Base-by-base conservation (phyloP, 441 rosid species). In the Arabidopsis hybrid region DNA sequence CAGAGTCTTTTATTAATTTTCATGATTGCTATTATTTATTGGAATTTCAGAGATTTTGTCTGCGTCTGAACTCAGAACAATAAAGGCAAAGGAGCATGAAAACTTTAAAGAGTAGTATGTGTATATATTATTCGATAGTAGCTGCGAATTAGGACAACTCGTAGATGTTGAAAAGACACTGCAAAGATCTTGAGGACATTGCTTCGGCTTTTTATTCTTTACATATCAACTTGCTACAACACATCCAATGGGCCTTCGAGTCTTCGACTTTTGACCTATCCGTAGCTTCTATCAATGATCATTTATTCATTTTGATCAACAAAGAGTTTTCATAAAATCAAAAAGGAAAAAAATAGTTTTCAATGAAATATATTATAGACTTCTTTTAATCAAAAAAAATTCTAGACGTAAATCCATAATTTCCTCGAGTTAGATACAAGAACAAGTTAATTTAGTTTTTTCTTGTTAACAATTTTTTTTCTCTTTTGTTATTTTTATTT, bases 241-340 rank as follows among this genome's bases (percentile, higher is more conserved):
- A 69, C 82, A 59, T 82, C 83, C 78, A 81, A 86, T 70, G 80
- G 76, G 70, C n/a, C 69, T 43, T 59, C 8, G 47, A 60, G 68
- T 51, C 66, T 58, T 74, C 67, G 26, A 60, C 14, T 34, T 60
- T 5, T 67, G 62, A 73, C 73, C 60, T 50, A 67, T 63, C 51
- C 46, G 1, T 68, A 42, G 61, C 63, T 67, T 65, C 39, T 21
- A 21, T 21, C 26, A 21, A 21, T 21, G 40, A 46, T 64, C 5
- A 16, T 55, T 34, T n/a, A n/a, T 43, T 43, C 16, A 10, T 6
- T 34, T 34, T 10, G 43, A 11, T 11, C 39, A 21, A 26, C 43
- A 7, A 7, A 6, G 14, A 45, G 10, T 53, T 18, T 12, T 10
- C 58, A 26, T 51, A 21, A 51, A 46, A 5, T 34, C 7, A 34